Conservation (phyloP, 805 yeast species). For the Lipomyces kockii region DNA sequence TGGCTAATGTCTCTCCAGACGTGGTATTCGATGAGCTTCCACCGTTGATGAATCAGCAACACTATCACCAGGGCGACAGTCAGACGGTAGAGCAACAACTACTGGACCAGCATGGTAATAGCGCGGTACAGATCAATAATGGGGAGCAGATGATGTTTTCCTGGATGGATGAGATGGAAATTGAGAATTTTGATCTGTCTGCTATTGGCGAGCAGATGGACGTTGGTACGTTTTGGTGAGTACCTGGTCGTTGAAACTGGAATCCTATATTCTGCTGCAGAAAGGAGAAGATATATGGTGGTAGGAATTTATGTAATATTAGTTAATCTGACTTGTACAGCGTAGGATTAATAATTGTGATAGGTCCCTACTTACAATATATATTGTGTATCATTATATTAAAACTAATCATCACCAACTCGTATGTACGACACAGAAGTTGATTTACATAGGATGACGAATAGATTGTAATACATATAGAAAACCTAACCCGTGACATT, state of each 20-base stretch:
- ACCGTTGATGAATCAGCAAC: conserved; percentile 8
- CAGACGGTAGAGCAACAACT: background rate
- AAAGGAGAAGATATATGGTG: too few species aligned
- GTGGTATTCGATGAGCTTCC: conserved; percentile 11
- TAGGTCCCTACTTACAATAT: too few species aligned
- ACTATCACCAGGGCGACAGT: background rate
- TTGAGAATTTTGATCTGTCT: conserved; percentile 1
- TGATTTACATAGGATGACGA: background rate
- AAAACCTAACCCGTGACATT: conserved; percentile 1
- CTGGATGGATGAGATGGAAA: conserved; percentile 4
- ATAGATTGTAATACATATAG: background rate
- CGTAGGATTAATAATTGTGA: too few species aligned
- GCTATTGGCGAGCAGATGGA: background rate
- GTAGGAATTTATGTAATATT: too few species aligned
- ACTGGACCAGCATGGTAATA: background rate
- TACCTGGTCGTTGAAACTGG: too few species aligned
- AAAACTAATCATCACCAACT: too few species aligned
- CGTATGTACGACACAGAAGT: too few species aligned
- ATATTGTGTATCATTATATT: too few species aligned
- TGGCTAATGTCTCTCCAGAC: conserved; percentile 16
- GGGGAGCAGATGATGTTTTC: conserved; percentile 8
- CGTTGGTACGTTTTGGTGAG: background rate
- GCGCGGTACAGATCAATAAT: background rate
- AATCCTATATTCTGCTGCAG: too few species aligned
- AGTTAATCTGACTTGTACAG: too few species aligned